phyloP scores from a whole-genome alignment of 495 filamentous ascomycete species.

The Aspergillus bertholletiae region DNA sequence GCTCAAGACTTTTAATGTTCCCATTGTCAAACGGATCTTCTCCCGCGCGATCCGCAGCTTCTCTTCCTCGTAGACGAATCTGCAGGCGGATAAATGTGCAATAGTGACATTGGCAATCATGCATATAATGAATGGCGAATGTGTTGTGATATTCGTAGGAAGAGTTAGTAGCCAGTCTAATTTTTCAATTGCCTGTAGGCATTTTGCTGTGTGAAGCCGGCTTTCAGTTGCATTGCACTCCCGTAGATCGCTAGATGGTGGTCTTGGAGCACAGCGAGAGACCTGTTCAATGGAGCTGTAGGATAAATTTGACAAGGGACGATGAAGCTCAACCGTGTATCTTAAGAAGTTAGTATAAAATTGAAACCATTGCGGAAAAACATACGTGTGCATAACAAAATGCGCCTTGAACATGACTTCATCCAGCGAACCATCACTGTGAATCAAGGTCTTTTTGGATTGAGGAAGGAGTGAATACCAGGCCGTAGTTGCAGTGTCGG shows the following conservation, averaged over 20 bases:
- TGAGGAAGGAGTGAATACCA: too few species aligned
- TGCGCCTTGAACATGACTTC: too few species aligned
- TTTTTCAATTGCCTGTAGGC: conserved; percentile 12
- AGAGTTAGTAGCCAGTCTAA: conserved; percentile 17
- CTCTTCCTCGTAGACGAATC: conserved; percentile 13
- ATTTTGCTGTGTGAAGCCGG: conserved; percentile 19
- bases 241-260: conserved; percentile 6
- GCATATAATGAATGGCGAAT: conserved; percentile 22
- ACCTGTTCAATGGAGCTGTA: conserved; percentile 17
- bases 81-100: conserved; percentile 19
- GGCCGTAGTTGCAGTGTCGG: conserved; percentile 4
- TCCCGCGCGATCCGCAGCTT: conserved; percentile 10
- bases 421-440: too few species aligned
- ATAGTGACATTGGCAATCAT: conserved; percentile 23
- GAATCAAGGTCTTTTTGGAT: too few species aligned
- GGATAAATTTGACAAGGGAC: conserved; percentile 13
- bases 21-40: conserved; percentile 19
- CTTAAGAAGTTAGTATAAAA: too few species aligned
- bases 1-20: conserved; percentile 16
- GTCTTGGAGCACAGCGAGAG: conserved; percentile 16
- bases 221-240: conserved; percentile 8
- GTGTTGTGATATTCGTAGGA: conserved; percentile 13
- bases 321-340: conserved; percentile 21
- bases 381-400: too few species aligned
- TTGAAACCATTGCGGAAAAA: too few species aligned